Evolutionary conservation across 2,329 filamentous ascomycete genomes (phyloP).

Genomic region (Immersiporthe knoxdaviesiana): DNA sequence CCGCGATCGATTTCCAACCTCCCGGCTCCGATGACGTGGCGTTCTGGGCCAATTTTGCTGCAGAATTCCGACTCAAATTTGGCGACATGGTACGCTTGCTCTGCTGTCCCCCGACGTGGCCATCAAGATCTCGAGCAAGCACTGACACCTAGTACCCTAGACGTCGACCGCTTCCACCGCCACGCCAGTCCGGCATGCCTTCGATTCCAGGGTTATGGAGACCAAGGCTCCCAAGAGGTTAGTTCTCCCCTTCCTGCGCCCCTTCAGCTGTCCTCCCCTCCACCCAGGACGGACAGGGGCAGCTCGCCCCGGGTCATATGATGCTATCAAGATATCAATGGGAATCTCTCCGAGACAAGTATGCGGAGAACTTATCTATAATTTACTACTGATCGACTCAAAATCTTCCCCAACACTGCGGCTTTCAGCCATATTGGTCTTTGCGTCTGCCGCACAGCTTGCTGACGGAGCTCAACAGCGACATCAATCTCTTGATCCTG

Average conservation of each 20-base stretch:
- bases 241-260: constrained; percentile 42
- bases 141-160: constrained; percentile 42
- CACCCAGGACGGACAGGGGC: constrained; percentile 24
- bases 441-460: constrained; percentile 19
- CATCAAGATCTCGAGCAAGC: constrained; percentile 21
- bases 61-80: constrained; percentile 34
- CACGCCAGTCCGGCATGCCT: constrained; percentile 71
- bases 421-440: constrained; percentile 22
- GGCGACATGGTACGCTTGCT: constrained; percentile 35
- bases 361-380: constrained; percentile 85
- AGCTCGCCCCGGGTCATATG: constrained; percentile 47
- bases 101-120: neutral
- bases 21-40: constrained; percentile 32
- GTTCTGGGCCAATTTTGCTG: constrained; percentile 34
- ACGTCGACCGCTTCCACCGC: constrained; percentile 74
- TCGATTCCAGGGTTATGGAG: constrained; percentile 81
- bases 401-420: constrained; percentile 34
- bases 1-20: constrained; percentile 27
- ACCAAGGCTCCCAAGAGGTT: constrained; percentile 91
- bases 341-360: constrained; percentile 99
- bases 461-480: constrained; percentile 56
- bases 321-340: constrained; percentile 93
- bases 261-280: constrained; percentile 18
- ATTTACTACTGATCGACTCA: constrained; percentile 75
- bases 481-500: constrained; percentile 93